These are phyloP conservation scores for Capsella rubella DNA, from an alignment of 441 rosid species.

Conservation along the genomic window DNA sequence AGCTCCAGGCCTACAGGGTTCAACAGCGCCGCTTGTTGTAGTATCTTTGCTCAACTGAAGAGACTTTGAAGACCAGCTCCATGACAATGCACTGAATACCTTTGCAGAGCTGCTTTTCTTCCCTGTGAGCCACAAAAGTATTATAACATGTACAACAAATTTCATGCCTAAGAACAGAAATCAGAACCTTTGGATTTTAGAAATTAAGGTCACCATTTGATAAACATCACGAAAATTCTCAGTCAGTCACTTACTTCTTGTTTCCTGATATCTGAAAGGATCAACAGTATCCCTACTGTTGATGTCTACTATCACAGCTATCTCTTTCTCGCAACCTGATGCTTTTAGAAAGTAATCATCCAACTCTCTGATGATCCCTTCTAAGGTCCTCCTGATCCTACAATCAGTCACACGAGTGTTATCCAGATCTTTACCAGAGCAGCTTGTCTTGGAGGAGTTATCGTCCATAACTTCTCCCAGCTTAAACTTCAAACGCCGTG, in stretches of 20 bases:
- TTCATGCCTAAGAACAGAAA: constrained; percentile 6
- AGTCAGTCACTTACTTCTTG: constrained; percentile 60
- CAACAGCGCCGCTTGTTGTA: constrained; percentile 50
- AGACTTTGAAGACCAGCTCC: constrained; percentile 93
- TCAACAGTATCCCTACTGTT: constrained; percentile 56
- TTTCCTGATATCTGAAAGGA: constrained; percentile 60
- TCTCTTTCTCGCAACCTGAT: constrained; percentile 74
- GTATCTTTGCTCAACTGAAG: constrained; percentile 62
- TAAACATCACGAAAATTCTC: constrained; percentile 16
- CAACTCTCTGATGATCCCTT: constrained; percentile 70
- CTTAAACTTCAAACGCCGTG: constrained; percentile 50
- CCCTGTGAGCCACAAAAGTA: constrained; percentile 56
- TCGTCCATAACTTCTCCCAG: constrained; percentile 58
- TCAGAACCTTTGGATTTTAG: constrained; percentile 3
- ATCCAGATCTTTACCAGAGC: constrained; percentile 55
- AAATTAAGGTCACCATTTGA: not conserved
- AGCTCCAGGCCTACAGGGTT: constrained; percentile 91
- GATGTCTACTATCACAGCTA: constrained; percentile 78
- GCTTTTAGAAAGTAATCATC: constrained; percentile 94
- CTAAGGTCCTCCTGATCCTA: constrained; percentile 72
- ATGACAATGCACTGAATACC: constrained; percentile 88
- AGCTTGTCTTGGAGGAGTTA: constrained; percentile 66
- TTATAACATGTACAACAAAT: constrained; percentile 24
- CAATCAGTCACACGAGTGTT: constrained; percentile 48
- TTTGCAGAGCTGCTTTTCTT: constrained; percentile 82